Conservation (phyloP, 192 early-diverging fungal species). For the Backusella australiensis region DNA sequence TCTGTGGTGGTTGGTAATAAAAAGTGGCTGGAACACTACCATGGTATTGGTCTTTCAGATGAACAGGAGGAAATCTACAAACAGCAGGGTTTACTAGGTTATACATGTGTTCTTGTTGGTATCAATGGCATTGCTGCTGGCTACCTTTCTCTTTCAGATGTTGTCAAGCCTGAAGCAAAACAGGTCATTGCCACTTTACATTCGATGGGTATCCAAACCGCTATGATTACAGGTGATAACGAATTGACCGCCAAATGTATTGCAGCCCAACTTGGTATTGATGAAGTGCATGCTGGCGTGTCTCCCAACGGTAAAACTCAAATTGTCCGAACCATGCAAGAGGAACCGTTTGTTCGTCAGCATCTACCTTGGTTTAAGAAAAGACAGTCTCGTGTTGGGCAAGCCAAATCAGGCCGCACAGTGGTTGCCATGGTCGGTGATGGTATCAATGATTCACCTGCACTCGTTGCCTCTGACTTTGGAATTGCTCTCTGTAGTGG, state of each 20-base stretch:
- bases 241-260: constrained; percentile 78
- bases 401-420: neutral
- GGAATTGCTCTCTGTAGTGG: constrained; percentile 89
- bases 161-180: constrained; percentile 75
- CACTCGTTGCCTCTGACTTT: constrained; percentile 79
- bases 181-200: constrained; percentile 69
- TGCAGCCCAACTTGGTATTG: constrained; percentile 80
- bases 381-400: neutral
- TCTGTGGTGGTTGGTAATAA: constrained; percentile 75
- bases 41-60: constrained; percentile 40
- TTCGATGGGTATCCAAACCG: constrained; percentile 71
- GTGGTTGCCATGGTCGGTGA: constrained; percentile 94
- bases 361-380: neutral
- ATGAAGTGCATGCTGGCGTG: constrained; percentile 84
- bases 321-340: constrained; percentile 50
- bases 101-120: constrained; percentile 80
- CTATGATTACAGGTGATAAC: constrained; percentile 96
- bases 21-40: constrained; percentile 51
- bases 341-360: neutral
- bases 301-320: constrained; percentile 87
- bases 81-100: constrained; percentile 62
- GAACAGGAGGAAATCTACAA: neutral
- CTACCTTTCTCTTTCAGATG: constrained; percentile 82
- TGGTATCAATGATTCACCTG: constrained; percentile 94
- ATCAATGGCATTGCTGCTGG: constrained; percentile 59